These are phyloP conservation scores for Haematococcus lacustris DNA, from an alignment of 139 green algal species.

Conservation along the genomic window DNA sequence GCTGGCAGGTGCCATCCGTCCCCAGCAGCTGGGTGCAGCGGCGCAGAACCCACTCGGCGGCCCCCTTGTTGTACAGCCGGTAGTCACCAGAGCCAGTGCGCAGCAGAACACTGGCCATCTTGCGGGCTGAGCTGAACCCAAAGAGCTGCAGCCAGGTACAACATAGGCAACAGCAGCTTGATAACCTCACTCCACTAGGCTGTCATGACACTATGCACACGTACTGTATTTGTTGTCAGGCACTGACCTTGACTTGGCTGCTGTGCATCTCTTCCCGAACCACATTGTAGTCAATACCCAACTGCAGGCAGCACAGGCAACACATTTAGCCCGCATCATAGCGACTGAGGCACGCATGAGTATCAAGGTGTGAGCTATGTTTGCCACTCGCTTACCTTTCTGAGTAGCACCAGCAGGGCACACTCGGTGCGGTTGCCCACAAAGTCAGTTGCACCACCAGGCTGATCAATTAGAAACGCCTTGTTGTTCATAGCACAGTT, in stretches of 20 bases:
- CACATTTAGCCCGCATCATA: no score
- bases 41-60: slow-evolving; percentile 86
- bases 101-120: slow-evolving; percentile 77
- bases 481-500: slow-evolving; percentile 60
- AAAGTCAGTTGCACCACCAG: slow-evolving; percentile 50
- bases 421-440: slow-evolving; percentile 93
- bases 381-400: slow-evolving; percentile 63
- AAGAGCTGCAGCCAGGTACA: slow-evolving; percentile 52
- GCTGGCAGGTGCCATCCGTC: slow-evolving; percentile 36
- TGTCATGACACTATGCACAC: no score
- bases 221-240: no score
- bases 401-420: slow-evolving; percentile 78
- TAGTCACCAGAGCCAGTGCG: slow-evolving; percentile 27
- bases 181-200: no score
- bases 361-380: no score
- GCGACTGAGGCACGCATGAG: no score
- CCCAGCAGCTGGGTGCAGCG: slow-evolving; percentile 36
- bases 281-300: slow-evolving; percentile 54
- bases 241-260: no score
- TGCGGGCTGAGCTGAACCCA: slow-evolving; percentile 82
- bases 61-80: slow-evolving; percentile 91
- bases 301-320: no score
- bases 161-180: no score
- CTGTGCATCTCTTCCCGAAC: slow-evolving; percentile 18
- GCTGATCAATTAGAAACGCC: slow-evolving; percentile 67